Evolutionary conservation across 2,329 filamentous ascomycete species (phyloP).

Genomic region (Didymosphaeria variabile): DNA sequence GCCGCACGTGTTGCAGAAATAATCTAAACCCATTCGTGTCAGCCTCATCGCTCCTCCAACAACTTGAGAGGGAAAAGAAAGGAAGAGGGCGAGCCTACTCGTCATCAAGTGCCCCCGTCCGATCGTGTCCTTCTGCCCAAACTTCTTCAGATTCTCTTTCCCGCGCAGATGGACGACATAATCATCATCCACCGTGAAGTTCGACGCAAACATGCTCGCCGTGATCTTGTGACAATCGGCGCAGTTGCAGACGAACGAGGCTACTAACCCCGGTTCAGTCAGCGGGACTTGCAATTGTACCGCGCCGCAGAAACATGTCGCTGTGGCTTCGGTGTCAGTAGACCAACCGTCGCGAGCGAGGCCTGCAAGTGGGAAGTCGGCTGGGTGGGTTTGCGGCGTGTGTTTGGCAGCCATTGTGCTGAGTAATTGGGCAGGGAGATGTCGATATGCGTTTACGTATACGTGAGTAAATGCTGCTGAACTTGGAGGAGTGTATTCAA

Average conservation of each 20-base stretch:
- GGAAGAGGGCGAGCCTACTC: slow-evolving; percentile 34
- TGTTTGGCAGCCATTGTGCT: background rate
- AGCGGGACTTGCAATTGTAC: slow-evolving; percentile 49
- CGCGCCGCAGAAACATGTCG: slow-evolving; percentile 37
- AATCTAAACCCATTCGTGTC: slow-evolving; percentile 41
- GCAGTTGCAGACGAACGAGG: slow-evolving; percentile 68
- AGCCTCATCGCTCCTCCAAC: background rate
- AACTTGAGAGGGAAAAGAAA: background rate
- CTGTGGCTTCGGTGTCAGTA: slow-evolving; percentile 33
- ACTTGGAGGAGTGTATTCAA: background rate
- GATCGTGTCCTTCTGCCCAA: slow-evolving; percentile 51
- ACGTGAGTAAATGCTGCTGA: background rate
- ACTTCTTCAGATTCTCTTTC: slow-evolving; percentile 58
- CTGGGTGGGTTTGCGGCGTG: slow-evolving; percentile 1
- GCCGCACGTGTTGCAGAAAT: slow-evolving; percentile 69
- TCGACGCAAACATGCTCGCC: slow-evolving; percentile 67
- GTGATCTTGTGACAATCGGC: slow-evolving; percentile 69
- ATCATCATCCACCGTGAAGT: slow-evolving; percentile 60
- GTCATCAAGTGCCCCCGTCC: slow-evolving; percentile 62
- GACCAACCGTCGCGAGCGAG: slow-evolving; percentile 31
- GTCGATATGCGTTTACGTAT: background rate
- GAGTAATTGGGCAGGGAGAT: background rate
- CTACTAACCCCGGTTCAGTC: slow-evolving; percentile 56
- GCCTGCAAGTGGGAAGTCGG: slow-evolving; percentile 29
- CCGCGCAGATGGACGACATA: slow-evolving; percentile 61